Conservation (phyloP, 2,329 filamentous ascomycete species). For the Pseudogymnoascus sp. region DNA sequence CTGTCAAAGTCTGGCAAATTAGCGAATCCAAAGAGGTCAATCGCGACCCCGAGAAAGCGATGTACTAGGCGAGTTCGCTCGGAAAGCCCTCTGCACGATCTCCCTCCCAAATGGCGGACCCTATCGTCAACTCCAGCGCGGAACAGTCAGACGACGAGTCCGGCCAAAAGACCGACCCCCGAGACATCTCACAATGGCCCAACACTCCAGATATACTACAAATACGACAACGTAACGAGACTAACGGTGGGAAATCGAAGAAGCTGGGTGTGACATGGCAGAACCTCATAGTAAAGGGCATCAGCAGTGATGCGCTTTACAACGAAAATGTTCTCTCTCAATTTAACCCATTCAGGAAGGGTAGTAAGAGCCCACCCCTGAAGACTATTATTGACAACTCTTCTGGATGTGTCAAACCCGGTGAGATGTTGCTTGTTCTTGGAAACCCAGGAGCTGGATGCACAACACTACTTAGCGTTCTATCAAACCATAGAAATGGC, state of each 20-base stretch:
- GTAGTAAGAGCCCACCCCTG: conserved; percentile 48
- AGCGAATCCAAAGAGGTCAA: too few relatives aligned
- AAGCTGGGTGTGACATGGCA: conserved; percentile 76
- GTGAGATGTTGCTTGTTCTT: conserved; percentile 63
- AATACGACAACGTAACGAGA: too few relatives aligned
- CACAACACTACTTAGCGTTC: conserved; percentile 61
- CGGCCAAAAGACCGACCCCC: too few relatives aligned
- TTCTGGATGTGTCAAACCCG: conserved; percentile 62
- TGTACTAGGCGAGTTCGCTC: too few relatives aligned
- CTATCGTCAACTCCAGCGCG: too few relatives aligned
- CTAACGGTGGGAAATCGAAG: conserved; percentile 13
- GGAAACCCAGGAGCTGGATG: conserved; percentile 63
- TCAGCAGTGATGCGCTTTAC: conserved; percentile 55
- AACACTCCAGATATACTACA: too few relatives aligned
- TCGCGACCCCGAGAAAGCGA: too few relatives aligned
- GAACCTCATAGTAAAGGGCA: conserved; percentile 62
- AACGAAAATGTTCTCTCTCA: conserved; percentile 52
- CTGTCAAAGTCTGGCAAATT: too few relatives aligned
- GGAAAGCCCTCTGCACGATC: too few relatives aligned
- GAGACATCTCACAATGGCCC: too few relatives aligned
- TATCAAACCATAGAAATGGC: conserved; percentile 42
- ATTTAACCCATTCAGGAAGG: conserved; percentile 45
- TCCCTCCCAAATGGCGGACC: too few relatives aligned
- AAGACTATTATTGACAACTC: conserved; percentile 57
- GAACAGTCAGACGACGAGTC: too few relatives aligned